phyloP scores from a whole-genome alignment of 1,284 basidiomycete genomes.

The Ustilago hordei region DNA sequence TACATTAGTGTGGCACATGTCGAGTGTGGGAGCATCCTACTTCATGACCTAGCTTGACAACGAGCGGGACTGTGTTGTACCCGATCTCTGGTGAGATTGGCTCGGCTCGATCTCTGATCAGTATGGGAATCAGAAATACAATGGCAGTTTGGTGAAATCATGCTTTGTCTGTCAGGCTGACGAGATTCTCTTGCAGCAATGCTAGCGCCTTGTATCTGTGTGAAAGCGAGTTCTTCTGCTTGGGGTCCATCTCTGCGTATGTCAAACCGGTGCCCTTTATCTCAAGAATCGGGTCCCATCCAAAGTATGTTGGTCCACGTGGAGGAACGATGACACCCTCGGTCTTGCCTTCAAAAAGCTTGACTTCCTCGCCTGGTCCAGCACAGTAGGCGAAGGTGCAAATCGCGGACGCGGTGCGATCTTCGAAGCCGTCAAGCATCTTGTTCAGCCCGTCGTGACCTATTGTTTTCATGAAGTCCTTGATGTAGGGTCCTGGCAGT shows the following conservation, averaged over 20 bases:
- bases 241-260: slow-evolving; percentile 51
- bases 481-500: slow-evolving; percentile 96
- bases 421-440: slow-evolving; percentile 85
- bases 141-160: not conserved
- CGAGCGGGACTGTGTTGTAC: too few species aligned
- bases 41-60: too few species aligned
- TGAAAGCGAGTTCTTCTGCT: slow-evolving; percentile 74
- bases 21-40: too few species aligned
- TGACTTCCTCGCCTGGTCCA: slow-evolving; percentile 42
- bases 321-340: slow-evolving; percentile 88
- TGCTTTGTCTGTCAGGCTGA: slow-evolving; percentile 7
- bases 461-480: slow-evolving; percentile 73
- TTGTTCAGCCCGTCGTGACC: slow-evolving; percentile 79
- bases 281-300: slow-evolving; percentile 94
- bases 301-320: slow-evolving; percentile 80
- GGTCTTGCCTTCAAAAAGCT: slow-evolving; percentile 90
- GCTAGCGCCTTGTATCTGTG: slow-evolving; percentile 89
- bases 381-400: slow-evolving; percentile 94
- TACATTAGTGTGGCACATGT: too few species aligned
- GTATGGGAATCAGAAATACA: not conserved
- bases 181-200: slow-evolving; percentile 80
- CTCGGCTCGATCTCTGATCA: too few species aligned
- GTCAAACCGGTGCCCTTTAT: slow-evolving; percentile 74
- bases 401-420: slow-evolving; percentile 84
- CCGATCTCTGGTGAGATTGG: too few species aligned